Base-by-base conservation (phyloP, 2,329 filamentous ascomycete genomes). In the Ascochyta pisi region DNA sequence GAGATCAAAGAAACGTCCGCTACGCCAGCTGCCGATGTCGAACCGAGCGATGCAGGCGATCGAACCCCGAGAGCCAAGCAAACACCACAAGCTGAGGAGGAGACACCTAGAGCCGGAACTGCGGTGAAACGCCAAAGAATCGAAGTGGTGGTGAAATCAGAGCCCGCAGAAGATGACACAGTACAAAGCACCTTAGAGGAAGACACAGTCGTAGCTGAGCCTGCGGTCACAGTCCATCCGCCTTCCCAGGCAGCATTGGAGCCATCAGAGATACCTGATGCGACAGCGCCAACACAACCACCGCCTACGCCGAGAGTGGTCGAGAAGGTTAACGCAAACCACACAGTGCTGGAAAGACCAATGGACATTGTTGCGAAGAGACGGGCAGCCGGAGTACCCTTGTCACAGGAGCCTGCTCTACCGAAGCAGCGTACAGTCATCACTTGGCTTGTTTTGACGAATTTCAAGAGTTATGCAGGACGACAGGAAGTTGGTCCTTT, bases 381-480 rank as follows among this genome's bases (percentile, higher is more conserved):
- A 43, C 88, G 93, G 57, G 89, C 89, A 31, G 83, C 86, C 2
- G 81, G 76, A 3, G 75, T 87, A 24, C 78, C 82, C 6, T 83
- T 85, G 0, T 78, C 86, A n/a, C 85, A 91, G 39, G 90, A 96
- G 73, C 86, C 91, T 24, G 85, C 84, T 0, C 87, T 84, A 0
- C 90, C 92, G 1, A 96, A 93, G 74, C 82, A 92, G 48, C 89
- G 95, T 49, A 93, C 95, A 62, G 94, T 98, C 50, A 94, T 99
- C 63, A 95, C 91, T 16, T 92, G 96, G 73, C 82, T 99, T 44
- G 88, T 96, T 57, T 83, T 99, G 65, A 96, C 86, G 63, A 99
- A 99, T 77, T 99, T 99, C 86, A 99, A 99, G 81, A 98, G 94
- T 79, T 99, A 99, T 74, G 95, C 95, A 15, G 95, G 95, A 4